Evolutionary conservation across 2,329 filamentous ascomycete species (phyloP).

Genomic region (Fusarium stilboides): DNA sequence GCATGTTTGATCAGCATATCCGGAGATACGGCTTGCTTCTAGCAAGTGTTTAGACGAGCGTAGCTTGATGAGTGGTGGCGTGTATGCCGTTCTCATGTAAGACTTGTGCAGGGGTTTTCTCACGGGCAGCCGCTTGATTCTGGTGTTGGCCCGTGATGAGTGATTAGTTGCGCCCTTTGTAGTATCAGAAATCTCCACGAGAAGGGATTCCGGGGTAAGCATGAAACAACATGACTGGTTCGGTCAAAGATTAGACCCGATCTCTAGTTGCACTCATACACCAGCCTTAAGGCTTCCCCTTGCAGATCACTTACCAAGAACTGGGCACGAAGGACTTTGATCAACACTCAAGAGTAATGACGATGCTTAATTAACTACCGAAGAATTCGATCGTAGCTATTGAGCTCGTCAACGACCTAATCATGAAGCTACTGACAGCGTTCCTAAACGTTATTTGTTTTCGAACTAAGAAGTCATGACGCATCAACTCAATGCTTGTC

Average conservation of each 20-base stretch:
- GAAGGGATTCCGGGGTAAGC: neutral
- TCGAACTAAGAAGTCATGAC: constrained; percentile 6
- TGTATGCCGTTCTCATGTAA: constrained; percentile 11
- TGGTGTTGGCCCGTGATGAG: neutral
- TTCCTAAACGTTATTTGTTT: neutral
- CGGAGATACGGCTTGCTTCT: neutral
- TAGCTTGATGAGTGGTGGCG: constrained; percentile 28
- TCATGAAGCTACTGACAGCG: neutral
- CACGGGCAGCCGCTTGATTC: constrained; percentile 8
- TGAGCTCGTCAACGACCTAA: neutral
- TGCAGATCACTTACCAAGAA: neutral
- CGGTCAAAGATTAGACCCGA: constrained; percentile 14
- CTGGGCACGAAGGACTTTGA: neutral
- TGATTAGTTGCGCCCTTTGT: neutral
- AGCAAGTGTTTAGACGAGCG: neutral
- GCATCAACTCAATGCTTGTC: constrained; percentile 2
- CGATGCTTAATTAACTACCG: neutral
- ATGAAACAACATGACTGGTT: neutral
- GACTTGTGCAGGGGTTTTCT: constrained; percentile 12
- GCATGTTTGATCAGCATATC: constrained; percentile 1
- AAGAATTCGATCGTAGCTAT: neutral
- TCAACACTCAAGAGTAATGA: constrained; percentile 1
- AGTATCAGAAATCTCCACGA: neutral
- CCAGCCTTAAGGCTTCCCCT: neutral
- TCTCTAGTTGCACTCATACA: neutral